Evolutionary conservation across 768 basidiomycete genomes (phyloP), one percentile per base, ranked within the genome.

Genomic region (Pleurotus giganteus): DNA sequence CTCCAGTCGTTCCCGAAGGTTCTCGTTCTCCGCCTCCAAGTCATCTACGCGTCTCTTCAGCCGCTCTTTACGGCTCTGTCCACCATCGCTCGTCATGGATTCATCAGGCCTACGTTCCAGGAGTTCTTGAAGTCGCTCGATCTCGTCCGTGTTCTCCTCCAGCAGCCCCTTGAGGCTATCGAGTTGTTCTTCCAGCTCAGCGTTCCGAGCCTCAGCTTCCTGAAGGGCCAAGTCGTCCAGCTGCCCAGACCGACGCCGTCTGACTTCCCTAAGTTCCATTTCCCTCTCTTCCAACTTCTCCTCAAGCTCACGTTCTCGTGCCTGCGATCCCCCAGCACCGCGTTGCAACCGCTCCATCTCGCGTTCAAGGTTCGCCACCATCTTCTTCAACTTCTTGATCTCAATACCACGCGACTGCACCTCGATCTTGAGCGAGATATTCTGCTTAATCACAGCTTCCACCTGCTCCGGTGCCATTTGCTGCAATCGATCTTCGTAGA

Each of bases 391-490:
- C 67, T 90, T 91, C 78, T 96, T 96, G 64, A 94, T 81, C 71
- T 96, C 94, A 74, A 91, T 84, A 11, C 90, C 87, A 1, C 91
- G 84, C 64, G 92, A 86, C 61, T 93, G 89, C 1, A 94, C 90
- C 67, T 94, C 91, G 61, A 94, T 88, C 71, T 96, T 96, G 65
- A 96, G 85, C 59, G 86, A 88, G 64, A 94, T 91, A 63, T 96
- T 96, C 70, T 96, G 92, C 62, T 94, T 92, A 55, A 93, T 81
- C 3, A 89, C 90, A 4, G 89, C 88, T 63, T 97, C 90, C 67
- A 95, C 89, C 64, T 97, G 89, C 67, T 96, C 94, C 0, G 94
- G 93, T 0, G 91, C 89, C 45, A 94, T 84, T 62, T 91, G 85
- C 2, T 89, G 88, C 13, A 99, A 81, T 42, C 91, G 87, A 64